Evolutionary conservation across 108 stramenopile species (phyloP), one percentile per base, ranked within the genome.

Genomic region (Cyclotella atomus): DNA sequence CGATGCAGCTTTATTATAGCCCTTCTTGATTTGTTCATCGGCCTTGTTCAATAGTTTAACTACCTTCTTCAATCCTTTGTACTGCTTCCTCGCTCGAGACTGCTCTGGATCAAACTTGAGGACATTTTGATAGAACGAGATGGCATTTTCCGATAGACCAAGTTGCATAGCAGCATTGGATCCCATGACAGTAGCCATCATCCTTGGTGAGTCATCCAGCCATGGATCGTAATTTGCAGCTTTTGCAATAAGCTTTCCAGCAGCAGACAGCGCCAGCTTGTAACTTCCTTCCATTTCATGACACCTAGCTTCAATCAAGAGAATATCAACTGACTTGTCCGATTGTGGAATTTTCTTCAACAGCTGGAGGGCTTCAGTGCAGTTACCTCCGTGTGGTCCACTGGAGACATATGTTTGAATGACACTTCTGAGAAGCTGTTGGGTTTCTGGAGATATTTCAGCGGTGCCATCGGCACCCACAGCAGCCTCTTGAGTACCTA

Each of bases 31-130:
- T 47, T 85, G 67, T 52, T 81, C 80, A 35, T 86, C 85, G 0
- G 85, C 85, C 65, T 86, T 79, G 17, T 60, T 68, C 45, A 86
- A 59, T 8, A 81, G 75, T 36, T 86, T 86, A 0, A 86, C 77
- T 17, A 86, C 85, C 68, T 86, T 86, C 46, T 86, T 86, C 16
- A 86, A 68, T 10, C 83, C 83, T 30, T 80, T 81, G 76, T 86
- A 86, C 53, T 86, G 85, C 38, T 81, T 84, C n/a, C 79, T 73
- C 14, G 79, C 79, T 23, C 76, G 68, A 10, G 77, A 71, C 45
- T 86, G 83, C 56, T 86, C 85, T 19, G 85, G 85, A 66, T 86
- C 85, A 50, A 84, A 86, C 54, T 86, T 86, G 27, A 86, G 68
- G 12, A 86, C 85, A 25, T 79, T 82, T 52, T 86, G 85, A 62